Percentiles rank a stretch among this genome's conserved stretches.
phyloP scores from a whole-genome alignment of 108 stramenopile genomes.

The Pseudonitzschia multiseries region DNA sequence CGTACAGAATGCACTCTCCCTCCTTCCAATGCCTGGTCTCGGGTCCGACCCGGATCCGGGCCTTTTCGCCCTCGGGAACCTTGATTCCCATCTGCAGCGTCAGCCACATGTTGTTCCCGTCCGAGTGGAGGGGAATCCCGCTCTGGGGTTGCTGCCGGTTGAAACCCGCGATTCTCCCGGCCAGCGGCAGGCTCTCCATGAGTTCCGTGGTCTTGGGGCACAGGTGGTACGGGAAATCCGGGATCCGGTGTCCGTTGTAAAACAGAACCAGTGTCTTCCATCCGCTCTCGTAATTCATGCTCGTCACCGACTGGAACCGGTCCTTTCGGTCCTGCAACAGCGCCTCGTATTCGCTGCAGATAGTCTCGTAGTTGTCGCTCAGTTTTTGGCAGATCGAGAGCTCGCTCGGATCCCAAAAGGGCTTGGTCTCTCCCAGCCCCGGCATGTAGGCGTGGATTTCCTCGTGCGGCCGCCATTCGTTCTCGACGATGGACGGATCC shows the following conservation, averaged over 20 bases:
- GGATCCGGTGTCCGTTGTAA: slow-evolving; percentile 84
- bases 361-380: slow-evolving; percentile 71
- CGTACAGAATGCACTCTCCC: slow-evolving; percentile 77
- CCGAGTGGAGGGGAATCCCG: slow-evolving; percentile 80
- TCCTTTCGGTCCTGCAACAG: slow-evolving; percentile 63
- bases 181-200: slow-evolving; percentile 77
- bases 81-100: slow-evolving; percentile 84
- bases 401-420: slow-evolving; percentile 65
- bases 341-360: slow-evolving; percentile 65
- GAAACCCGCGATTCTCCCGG: slow-evolving; percentile 85
- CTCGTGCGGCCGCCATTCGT: slow-evolving; percentile 71
- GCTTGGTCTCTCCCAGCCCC: slow-evolving; percentile 52
- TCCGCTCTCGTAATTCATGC: slow-evolving; percentile 84
- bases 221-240: slow-evolving; percentile 86
- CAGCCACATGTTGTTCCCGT: slow-evolving; percentile 92
- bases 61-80: slow-evolving; percentile 46
- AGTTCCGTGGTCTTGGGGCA: slow-evolving; percentile 78
- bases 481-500: slow-evolving; percentile 51
- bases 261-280: slow-evolving; percentile 86
- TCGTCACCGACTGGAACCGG: slow-evolving; percentile 82
- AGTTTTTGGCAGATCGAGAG: slow-evolving; percentile 57
- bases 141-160: slow-evolving; percentile 77
- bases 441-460: slow-evolving; percentile 90
- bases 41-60: slow-evolving; percentile 77
- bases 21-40: slow-evolving; percentile 67